Base-by-base conservation (phyloP, 2,329 filamentous ascomycete genomes). In the Aaosphaeria pasadenensis region DNA sequence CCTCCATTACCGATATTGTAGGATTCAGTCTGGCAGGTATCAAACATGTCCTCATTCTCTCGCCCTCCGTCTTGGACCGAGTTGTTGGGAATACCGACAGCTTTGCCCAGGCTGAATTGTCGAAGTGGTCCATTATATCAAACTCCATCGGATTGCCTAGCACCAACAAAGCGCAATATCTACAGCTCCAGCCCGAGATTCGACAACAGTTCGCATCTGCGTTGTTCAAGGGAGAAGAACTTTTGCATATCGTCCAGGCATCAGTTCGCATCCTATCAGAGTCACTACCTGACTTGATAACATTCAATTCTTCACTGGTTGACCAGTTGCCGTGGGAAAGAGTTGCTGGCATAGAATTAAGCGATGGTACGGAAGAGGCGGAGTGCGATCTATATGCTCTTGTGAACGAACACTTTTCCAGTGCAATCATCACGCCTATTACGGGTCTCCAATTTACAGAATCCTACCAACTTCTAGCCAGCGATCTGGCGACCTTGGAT, bases 261-360 rank as follows among this genome's bases (percentile, higher is more conserved):
- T 62, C 63, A 4, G 44, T 66, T 4, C 49, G 49, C 6, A 54
- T 57, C 71, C 5, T 72, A 67, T 41, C 63, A 53, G 36, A 69
- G 67, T 47, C 65, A 77, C 71, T 80, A 7, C 77, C 79, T 4
- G 78, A 81, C 45, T 63, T 87, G 32, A 75, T 86, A 36, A 82
- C 81, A 1, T 85, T 84, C 56, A 77, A 75, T 35, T 71, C 75
- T 6, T 84, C 81, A 13, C 69, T 77, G 2, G 80, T 87, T 28
- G 84, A 87, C 57, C 81, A 85, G 51, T 75, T 76, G 56, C 71
- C 73, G 2, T 87, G 84, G 84, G 84, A 87, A 60, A 76, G 81
- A 32, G 74, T 79, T 1, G 66, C 67, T 2, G 63, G 77, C 24
- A 70, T 79, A 4, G 75, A 77, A 11, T 55, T 67, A 33, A 59